A percentile compares a stretch with the other conserved stretches of the same genome.
Evolutionary conservation across 208 protist genomes (phyloP).

Genomic region (Trypanosoma mega): DNA sequence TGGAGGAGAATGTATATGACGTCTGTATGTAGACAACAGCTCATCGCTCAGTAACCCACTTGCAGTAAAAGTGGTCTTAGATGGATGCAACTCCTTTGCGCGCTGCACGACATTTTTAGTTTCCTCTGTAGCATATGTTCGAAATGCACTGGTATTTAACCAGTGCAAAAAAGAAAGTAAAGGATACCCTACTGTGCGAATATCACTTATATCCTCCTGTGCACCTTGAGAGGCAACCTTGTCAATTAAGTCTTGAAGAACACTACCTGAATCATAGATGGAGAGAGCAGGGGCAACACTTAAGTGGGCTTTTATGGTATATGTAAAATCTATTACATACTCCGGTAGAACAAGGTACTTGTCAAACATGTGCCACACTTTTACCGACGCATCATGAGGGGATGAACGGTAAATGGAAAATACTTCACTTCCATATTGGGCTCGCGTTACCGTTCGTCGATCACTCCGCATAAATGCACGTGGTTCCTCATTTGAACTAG

Average conservation of each 20-base stretch:
- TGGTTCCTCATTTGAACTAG: slow-evolving; percentile 27
- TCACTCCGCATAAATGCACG: slow-evolving; percentile 30
- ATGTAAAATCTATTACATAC: slow-evolving; percentile 86
- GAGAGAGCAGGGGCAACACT: slow-evolving; percentile 23
- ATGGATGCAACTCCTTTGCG: slow-evolving; percentile 8
- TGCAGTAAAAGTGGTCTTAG: neutral
- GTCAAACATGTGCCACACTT: slow-evolving; percentile 89
- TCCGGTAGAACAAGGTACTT: slow-evolving; percentile 76
- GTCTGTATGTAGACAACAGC: slow-evolving; percentile 36
- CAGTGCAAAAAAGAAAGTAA: slow-evolving; percentile 38
- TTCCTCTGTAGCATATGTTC: slow-evolving; percentile 42
- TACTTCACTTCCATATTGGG: slow-evolving; percentile 57
- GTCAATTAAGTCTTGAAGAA: slow-evolving; percentile 13
- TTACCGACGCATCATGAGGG: slow-evolving; percentile 29
- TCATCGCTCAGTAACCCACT: slow-evolving; percentile 28
- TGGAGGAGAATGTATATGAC: slow-evolving; percentile 3
- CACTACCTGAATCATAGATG: slow-evolving; percentile 21
- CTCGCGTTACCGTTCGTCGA: slow-evolving; percentile 30
- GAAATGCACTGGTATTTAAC: slow-evolving; percentile 33
- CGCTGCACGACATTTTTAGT: slow-evolving; percentile 33
- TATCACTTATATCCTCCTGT: slow-evolving; percentile 21
- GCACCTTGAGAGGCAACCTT: slow-evolving; percentile 10
- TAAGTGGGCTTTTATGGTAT: slow-evolving; percentile 32
- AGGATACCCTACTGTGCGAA: slow-evolving; percentile 28
- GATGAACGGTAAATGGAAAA: slow-evolving; percentile 69